These are phyloP conservation scores for Smittium culicis DNA, from an alignment of 371 early-diverging fungal genomes.

Conservation along the genomic window DNA sequence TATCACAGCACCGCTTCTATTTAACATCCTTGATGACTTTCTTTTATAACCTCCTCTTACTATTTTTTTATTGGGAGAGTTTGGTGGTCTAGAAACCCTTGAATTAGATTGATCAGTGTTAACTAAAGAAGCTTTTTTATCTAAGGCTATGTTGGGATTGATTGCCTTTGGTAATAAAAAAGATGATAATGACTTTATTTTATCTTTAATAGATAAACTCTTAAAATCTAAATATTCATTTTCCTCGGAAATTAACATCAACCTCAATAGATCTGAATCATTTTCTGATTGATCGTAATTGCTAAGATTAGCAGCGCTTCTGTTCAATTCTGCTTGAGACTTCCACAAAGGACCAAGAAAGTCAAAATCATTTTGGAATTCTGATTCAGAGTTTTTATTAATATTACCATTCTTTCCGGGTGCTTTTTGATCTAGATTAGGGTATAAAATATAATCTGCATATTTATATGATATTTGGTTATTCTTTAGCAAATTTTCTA, in stretches of 20 bases:
- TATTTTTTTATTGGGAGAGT: background rate
- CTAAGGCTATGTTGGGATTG: background rate
- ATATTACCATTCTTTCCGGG: background rate
- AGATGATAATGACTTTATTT: background rate
- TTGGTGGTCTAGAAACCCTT: background rate
- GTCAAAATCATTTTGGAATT: background rate
- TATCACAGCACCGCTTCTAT: background rate
- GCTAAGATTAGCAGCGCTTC: background rate
- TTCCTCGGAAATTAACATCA: background rate
- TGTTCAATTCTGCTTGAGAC: background rate
- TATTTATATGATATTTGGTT: constrained; percentile 4
- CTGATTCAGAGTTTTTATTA: background rate
- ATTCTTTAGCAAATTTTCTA: constrained; percentile 5
- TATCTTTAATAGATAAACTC: background rate
- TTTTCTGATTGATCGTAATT: background rate
- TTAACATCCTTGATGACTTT: background rate
- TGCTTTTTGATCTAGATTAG: background rate
- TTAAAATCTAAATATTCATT: background rate
- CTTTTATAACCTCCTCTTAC: background rate
- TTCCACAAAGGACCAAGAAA: background rate
- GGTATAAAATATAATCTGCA: constrained; percentile 1
- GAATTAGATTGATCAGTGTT: background rate
- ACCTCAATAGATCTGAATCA: background rate
- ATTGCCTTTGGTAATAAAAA: background rate
- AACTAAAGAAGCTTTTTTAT: background rate